A percentile compares a stretch with the other conserved stretches of the same genome.
Evolutionary conservation across 2,329 filamentous ascomycete species (phyloP).

Genomic region (Knufia petricola): DNA sequence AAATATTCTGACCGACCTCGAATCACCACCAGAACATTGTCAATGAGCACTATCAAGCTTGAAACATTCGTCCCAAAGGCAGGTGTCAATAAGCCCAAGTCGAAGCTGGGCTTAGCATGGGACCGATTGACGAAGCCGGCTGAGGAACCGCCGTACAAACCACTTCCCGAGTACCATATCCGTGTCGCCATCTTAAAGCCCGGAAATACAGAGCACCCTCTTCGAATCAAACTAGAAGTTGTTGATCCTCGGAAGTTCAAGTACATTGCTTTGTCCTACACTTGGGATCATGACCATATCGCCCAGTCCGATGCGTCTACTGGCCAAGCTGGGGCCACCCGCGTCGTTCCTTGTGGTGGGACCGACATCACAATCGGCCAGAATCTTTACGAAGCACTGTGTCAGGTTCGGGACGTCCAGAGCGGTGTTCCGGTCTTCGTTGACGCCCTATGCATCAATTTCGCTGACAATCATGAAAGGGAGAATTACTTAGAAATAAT

Average conservation of each 20-base stretch:
- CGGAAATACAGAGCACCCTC: slow-evolving; percentile 4
- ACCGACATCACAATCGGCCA: background rate
- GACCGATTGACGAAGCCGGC: slow-evolving; percentile 2
- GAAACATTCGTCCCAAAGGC: slow-evolving; percentile 4
- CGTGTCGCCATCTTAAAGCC: slow-evolving; percentile 8
- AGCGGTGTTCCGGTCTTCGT: slow-evolving; percentile 12
- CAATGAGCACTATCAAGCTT: slow-evolving; percentile 3
- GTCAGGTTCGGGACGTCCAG: slow-evolving; percentile 4
- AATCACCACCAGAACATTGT: background rate
- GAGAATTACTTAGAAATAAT: slow-evolving; percentile 12
- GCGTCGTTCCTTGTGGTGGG: slow-evolving; percentile 1
- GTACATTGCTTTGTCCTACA: slow-evolving; percentile 10
- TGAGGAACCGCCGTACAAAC: slow-evolving; percentile 2
- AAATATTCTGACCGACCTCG: no score
- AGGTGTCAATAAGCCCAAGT: slow-evolving; percentile 4
- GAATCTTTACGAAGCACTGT: slow-evolving; percentile 7
- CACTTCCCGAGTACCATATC: slow-evolving; percentile 4
- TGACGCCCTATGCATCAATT: slow-evolving; percentile 15
- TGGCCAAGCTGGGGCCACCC: background rate
- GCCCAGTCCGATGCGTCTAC: background rate
- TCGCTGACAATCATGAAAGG: slow-evolving; percentile 11
- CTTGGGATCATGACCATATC: slow-evolving; percentile 2
- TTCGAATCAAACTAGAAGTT: slow-evolving; percentile 5
- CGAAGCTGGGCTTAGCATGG: slow-evolving; percentile 1
- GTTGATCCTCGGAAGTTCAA: slow-evolving; percentile 8